Evolutionary conservation across 495 filamentous ascomycete genomes (phyloP).

Genomic region (Trichoderma reesei): DNA sequence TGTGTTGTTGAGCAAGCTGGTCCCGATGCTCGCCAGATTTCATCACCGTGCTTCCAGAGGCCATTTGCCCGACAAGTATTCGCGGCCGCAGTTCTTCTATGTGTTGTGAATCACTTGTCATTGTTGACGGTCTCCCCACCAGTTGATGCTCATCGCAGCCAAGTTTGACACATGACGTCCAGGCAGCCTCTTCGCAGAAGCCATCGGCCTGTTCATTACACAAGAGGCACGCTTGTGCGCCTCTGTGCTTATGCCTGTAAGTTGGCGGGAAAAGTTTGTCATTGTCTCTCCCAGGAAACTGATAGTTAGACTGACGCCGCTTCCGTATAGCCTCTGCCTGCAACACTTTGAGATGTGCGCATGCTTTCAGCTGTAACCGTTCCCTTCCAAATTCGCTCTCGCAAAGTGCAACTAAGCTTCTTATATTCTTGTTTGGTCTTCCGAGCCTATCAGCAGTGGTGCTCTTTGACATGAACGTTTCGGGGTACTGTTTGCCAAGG

Average conservation of each 20-base stretch:
- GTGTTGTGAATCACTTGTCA: neutral
- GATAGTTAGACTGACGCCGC: neutral
- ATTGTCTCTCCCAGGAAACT: neutral
- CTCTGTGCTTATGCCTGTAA: neutral
- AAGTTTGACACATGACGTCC: neutral
- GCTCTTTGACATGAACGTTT: neutral
- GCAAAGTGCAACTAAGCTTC: neutral
- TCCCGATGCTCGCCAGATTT: constrained; percentile 22
- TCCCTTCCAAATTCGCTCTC: neutral
- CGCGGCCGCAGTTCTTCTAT: neutral
- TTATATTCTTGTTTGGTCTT: neutral
- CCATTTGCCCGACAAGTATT: constrained; percentile 11
- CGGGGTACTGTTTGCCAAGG: neutral
- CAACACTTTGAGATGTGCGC: neutral
- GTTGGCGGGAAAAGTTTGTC: neutral
- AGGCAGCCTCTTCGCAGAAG: neutral
- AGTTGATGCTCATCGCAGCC: neutral
- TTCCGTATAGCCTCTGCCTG: neutral
- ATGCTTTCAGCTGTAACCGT: neutral
- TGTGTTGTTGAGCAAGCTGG: constrained; percentile 7
- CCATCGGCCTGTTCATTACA: neutral
- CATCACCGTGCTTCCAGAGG: constrained; percentile 23
- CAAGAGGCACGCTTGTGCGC: neutral
- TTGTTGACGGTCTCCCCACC: neutral
- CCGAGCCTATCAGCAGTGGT: neutral